A percentile compares a stretch with the other conserved stretches of the same genome.
These are phyloP conservation scores for Porphyrellus sp. DNA, from an alignment of 1,284 basidiomycete genomes.

Conservation along the genomic window DNA sequence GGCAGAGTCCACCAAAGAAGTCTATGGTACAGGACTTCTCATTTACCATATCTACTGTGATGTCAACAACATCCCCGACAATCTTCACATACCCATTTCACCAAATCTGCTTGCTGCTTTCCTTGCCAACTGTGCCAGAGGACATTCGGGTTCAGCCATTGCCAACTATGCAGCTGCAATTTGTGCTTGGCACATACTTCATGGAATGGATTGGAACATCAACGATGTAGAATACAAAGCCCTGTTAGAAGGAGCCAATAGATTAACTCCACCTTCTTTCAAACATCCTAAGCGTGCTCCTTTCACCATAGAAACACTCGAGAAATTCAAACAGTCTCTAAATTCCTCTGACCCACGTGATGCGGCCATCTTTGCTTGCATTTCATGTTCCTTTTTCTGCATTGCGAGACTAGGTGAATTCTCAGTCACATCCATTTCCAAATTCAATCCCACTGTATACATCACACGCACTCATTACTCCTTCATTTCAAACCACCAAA, in stretches of 20 bases:
- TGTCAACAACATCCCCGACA: constrained; percentile 4
- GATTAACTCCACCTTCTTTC: background rate
- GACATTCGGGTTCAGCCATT: constrained; percentile 19
- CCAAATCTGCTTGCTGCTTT: constrained; percentile 12
- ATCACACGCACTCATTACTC: background rate
- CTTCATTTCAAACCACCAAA: background rate
- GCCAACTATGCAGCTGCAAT: constrained; percentile 33
- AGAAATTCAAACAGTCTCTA: background rate
- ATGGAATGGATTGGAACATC: constrained; percentile 16
- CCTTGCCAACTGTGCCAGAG: constrained; percentile 20
- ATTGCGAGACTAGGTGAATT: background rate
- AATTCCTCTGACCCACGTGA: background rate
- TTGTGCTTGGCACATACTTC: constrained; percentile 38
- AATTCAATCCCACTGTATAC: background rate
- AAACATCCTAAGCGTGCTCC: background rate
- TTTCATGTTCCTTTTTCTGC: background rate
- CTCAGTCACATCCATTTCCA: background rate
- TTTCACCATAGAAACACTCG: background rate
- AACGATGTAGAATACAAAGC: background rate
- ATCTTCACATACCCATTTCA: constrained; percentile 12
- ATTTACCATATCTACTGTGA: constrained; percentile 36
- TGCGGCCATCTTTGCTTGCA: background rate
- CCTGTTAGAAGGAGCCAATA: background rate
- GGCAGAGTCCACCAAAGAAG: constrained; percentile 17
- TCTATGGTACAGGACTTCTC: constrained; percentile 15